These are phyloP conservation scores for Boletus pseudo-olivaceus DNA, from an alignment of 768 basidiomycete genomes.

Conservation along the genomic window DNA sequence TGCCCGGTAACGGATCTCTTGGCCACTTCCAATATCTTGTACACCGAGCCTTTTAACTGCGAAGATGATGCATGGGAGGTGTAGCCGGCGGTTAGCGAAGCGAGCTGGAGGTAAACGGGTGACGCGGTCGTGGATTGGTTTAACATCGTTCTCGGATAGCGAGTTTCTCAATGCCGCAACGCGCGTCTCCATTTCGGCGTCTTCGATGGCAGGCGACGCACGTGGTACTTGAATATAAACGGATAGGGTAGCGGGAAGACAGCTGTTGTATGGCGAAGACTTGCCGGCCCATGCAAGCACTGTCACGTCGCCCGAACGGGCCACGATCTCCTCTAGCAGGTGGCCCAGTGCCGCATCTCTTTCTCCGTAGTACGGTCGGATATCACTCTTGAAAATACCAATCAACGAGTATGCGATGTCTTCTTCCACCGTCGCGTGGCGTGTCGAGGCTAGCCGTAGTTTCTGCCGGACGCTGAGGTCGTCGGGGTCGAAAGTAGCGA, in stretches of 20 bases:
- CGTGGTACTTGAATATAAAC: neutral
- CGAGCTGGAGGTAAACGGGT: neutral
- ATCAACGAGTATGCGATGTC: conserved; percentile 11
- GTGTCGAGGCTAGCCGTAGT: conserved; percentile 8
- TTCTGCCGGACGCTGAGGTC: neutral
- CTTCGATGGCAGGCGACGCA: neutral
- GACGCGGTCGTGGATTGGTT: neutral
- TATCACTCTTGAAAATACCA: conserved; percentile 10
- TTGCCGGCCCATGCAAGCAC: conserved; percentile 5
- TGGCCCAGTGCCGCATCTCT: conserved; percentile 1
- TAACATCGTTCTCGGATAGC: neutral
- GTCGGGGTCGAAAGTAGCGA: neutral
- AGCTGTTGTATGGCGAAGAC: conserved; percentile 7
- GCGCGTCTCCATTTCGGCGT: neutral
- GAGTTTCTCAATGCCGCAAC: neutral
- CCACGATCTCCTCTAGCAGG: conserved; percentile 8
- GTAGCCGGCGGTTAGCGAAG: conserved; percentile 1
- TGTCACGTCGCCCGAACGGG: conserved; percentile 1
- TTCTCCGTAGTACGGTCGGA: conserved; percentile 2
- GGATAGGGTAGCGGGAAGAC: neutral
- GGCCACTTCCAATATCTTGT: neutral
- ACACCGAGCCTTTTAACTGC: neutral
- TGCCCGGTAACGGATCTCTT: neutral
- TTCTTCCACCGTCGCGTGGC: neutral
- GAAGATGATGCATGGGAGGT: conserved; percentile 13